A percentile compares a stretch with the other conserved stretches of the same genome.
phyloP scores from a whole-genome alignment of 495 filamentous ascomycete species.

The Penicillium angulare region DNA sequence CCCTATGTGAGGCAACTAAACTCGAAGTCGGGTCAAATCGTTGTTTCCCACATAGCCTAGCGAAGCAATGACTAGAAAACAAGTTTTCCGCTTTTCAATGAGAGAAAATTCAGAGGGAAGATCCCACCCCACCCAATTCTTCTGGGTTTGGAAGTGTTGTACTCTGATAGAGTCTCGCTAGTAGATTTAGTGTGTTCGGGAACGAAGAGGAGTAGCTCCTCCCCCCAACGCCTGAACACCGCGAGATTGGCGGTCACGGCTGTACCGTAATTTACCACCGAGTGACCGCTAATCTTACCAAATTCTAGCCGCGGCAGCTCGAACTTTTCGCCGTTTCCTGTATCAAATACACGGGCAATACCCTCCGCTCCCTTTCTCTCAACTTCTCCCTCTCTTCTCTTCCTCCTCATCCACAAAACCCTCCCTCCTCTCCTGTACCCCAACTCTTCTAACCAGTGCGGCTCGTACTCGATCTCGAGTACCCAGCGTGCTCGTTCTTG shows the following conservation, averaged over 20 bases:
- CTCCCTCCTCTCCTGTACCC: constrained; percentile 13
- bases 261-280: constrained; percentile 3
- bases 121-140: no score
- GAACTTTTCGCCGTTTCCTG: neutral
- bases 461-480: constrained; percentile 25
- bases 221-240: neutral
- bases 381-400: constrained; percentile 22
- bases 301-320: neutral
- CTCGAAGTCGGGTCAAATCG: neutral
- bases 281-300: constrained; percentile 12
- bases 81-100: neutral
- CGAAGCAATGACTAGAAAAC: neutral
- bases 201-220: neutral
- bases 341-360: constrained; percentile 29
- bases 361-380: constrained; percentile 24
- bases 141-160: neutral
- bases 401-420: constrained; percentile 13
- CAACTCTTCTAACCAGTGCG: constrained; percentile 12
- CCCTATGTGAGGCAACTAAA: neutral
- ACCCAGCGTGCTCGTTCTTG: constrained; percentile 15
- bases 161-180: neutral
- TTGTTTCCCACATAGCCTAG: neutral
- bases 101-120: no score
- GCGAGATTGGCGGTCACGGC: neutral
- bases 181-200: neutral